phyloP scores from a whole-genome alignment of 768 basidiomycete genomes.

The Pholiota conissans region DNA sequence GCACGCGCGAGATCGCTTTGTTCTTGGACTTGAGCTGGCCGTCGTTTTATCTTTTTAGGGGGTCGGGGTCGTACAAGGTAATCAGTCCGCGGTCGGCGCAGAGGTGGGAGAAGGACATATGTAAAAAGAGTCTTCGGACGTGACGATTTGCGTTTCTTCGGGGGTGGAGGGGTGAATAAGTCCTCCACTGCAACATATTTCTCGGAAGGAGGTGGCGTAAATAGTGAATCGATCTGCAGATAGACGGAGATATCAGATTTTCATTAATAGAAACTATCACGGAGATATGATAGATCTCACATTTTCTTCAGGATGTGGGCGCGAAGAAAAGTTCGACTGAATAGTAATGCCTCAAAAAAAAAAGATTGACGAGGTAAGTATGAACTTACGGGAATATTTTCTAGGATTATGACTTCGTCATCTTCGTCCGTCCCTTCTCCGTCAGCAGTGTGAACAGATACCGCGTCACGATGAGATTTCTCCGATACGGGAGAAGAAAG shows the following conservation, averaged over 20 bases:
- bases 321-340: too few relatives aligned
- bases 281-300: too few relatives aligned
- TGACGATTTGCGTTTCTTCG: neutral
- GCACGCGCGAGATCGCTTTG: constrained; percentile 5
- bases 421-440: constrained; percentile 24
- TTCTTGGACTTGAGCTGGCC: neutral
- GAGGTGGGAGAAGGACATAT: neutral
- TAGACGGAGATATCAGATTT: neutral
- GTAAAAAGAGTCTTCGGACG: neutral
- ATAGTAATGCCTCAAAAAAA: too few relatives aligned
- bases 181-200: constrained; percentile 10
- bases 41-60: neutral
- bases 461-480: neutral
- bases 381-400: constrained; percentile 17
- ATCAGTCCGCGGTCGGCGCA: neutral
- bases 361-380: neutral
- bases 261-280: too few relatives aligned
- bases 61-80: neutral
- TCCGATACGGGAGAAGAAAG: neutral
- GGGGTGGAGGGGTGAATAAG: constrained; percentile 16
- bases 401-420: constrained; percentile 17
- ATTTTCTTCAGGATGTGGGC: too few relatives aligned
- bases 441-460: constrained; percentile 14
- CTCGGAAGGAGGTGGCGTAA: constrained; percentile 18
- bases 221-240: constrained; percentile 10